phyloP scores from a whole-genome alignment of 1,284 basidiomycete genomes.

The Megacollybia platyphylla region DNA sequence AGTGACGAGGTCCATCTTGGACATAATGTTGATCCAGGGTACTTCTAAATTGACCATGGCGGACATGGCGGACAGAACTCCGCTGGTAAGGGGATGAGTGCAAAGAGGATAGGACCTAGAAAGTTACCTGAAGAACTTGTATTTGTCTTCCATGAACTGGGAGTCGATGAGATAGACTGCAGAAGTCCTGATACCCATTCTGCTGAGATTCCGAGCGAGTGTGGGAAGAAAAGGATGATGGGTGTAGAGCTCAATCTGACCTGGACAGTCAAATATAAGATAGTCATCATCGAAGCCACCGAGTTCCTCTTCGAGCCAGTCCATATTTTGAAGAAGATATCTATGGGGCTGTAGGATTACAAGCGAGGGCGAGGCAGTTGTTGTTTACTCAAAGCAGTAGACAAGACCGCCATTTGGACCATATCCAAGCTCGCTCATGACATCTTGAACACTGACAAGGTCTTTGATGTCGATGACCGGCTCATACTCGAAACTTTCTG shows the following conservation, averaged over 20 bases:
- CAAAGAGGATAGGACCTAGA: conserved; percentile 1
- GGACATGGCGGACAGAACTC: conserved; percentile 96
- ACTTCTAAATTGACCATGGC: conserved; percentile 98
- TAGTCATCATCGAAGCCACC: conserved; percentile 96
- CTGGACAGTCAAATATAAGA: conserved; percentile 95
- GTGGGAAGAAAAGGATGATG: conserved; percentile 94
- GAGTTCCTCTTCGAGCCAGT: conserved; percentile 98
- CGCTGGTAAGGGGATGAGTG: conserved; percentile 33
- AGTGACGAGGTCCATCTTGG: conserved; percentile 96
- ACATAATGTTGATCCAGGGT: conserved; percentile 96
- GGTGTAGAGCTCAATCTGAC: conserved; percentile 98
- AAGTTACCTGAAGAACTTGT: conserved; percentile 86
- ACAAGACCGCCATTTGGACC: conserved; percentile 96
- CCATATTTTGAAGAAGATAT: conserved; percentile 93
- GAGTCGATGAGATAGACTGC: conserved; percentile 92
- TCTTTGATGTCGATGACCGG: conserved; percentile 94
- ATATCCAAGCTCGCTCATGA: conserved; percentile 91
- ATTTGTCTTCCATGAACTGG: conserved; percentile 98
- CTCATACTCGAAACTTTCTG: conserved; percentile 80
- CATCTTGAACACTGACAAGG: conserved; percentile 87
- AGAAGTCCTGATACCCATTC: conserved; percentile 68
- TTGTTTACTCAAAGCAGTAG: conserved; percentile 98
- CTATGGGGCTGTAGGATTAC: conserved; percentile 25
- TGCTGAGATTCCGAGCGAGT: conserved; percentile 61
- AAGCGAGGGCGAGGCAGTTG: conserved; percentile 17